Evolutionary conservation across 257 asterid species (phyloP), one percentile per base, ranked within the genome.

Genomic region (Solanum paucissectum): DNA sequence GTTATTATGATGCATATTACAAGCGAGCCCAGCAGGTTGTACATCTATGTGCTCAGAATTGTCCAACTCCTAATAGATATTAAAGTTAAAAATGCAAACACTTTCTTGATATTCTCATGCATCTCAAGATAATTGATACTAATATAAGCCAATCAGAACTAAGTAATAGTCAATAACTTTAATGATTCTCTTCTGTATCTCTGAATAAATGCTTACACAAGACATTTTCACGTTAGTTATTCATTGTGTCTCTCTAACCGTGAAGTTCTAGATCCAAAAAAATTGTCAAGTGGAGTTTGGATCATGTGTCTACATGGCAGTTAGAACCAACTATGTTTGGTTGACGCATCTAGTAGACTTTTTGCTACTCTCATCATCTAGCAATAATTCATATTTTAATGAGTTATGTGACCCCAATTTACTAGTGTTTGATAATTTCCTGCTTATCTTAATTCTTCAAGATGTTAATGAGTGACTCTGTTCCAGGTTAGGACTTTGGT

Each of bases 1-100:
- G 99, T 88, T 97, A 97, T 89, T 97, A 96, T 90, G 99, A 97
- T 92, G 99, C 98, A 71, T 96, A 91, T 91, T 97, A 97, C 96
- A 97, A 97, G 93, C 95, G 97, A 68, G 99, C 99, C 34, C 98
- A 94, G 87, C 99, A 97, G 99, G 99, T 97, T 83, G 62, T 66
- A 20, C n/a, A 86, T 66, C 60, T 29, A 77, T 37, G 64, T 18
- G 18, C 86, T 32, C 4, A 82, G 86, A 82, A 82, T 82, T 5
- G 38, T 77, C n/a, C 84, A 40, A 77, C 25, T 77, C 62, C 37
- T 14, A 38, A 40, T 76, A 42, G 84, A 36, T 27, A 79, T 79
- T 12, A 46, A 42, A 81, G n/a, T 46, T 9, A 1, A 46, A 81
- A 81, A 18, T 46, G 69, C 71, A 49, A 18, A 32, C 1, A 18